These are phyloP conservation scores for Mucor plumbeus DNA, from an alignment of 371 early-diverging fungal species.

Conservation along the genomic window DNA sequence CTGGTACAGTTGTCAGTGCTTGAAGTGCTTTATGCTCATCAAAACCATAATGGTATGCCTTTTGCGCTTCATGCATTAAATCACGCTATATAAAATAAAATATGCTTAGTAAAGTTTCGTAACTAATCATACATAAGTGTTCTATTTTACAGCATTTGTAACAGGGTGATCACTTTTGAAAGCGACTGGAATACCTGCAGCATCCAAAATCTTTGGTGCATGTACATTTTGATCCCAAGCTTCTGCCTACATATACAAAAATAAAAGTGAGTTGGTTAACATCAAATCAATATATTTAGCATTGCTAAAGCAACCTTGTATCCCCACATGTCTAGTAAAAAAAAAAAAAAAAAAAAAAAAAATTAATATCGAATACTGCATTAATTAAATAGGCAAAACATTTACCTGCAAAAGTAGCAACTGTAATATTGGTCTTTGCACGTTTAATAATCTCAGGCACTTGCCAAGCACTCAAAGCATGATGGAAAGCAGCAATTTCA, in stretches of 20 bases:
- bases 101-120: neutral
- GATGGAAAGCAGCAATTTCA: slow-evolving; percentile 71
- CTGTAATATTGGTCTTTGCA: slow-evolving; percentile 66
- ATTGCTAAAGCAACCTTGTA: slow-evolving; percentile 37
- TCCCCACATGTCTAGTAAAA: slow-evolving; percentile 60
- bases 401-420: slow-evolving; percentile 76
- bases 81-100: slow-evolving; percentile 47
- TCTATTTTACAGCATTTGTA: slow-evolving; percentile 61
- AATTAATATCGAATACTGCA: slow-evolving; percentile 40
- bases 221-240: slow-evolving; percentile 73
- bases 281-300: neutral
- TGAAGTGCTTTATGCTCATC: slow-evolving; percentile 65
- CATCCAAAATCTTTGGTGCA: slow-evolving; percentile 67
- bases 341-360: too few species aligned
- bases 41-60: slow-evolving; percentile 80
- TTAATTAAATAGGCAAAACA: neutral
- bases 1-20: slow-evolving; percentile 78
- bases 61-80: slow-evolving; percentile 79
- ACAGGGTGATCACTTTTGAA: slow-evolving; percentile 88
- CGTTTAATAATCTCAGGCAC: slow-evolving; percentile 59
- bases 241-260: slow-evolving; percentile 50
- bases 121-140: neutral
- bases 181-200: slow-evolving; percentile 78
- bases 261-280: neutral
- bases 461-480: slow-evolving; percentile 70